These are phyloP conservation scores for Lepiota brunneoincarnata DNA, from an alignment of 768 basidiomycete species.

Conservation along the genomic window DNA sequence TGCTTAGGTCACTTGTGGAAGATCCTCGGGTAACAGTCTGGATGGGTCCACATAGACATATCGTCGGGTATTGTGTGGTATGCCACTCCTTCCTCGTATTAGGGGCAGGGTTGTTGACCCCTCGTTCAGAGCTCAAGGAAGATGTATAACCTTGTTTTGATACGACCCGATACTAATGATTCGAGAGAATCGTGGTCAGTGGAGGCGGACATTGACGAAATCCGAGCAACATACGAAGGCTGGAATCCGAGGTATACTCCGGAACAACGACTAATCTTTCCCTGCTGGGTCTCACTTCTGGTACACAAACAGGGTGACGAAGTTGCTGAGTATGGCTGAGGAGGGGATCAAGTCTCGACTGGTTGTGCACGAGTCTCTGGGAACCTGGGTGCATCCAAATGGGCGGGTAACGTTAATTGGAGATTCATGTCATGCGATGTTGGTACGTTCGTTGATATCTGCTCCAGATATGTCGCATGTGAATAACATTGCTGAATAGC, in stretches of 20 bases:
- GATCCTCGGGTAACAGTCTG: conserved; percentile 51
- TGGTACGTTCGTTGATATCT: conserved; percentile 33
- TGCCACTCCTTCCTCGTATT: conserved; percentile 12
- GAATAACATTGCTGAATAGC: conserved; percentile 25
- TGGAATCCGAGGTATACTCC: conserved; percentile 45
- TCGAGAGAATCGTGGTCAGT: conserved; percentile 44
- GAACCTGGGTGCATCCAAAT: conserved; percentile 44
- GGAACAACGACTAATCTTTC: too few relatives aligned
- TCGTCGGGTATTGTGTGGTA: conserved; percentile 37
- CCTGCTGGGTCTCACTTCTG: background rate
- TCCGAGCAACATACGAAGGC: conserved; percentile 42
- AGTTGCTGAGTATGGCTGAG: conserved; percentile 42
- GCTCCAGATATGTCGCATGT: too few relatives aligned
- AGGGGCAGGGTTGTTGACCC: background rate
- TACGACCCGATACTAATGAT: conserved; percentile 28
- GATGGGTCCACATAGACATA: conserved; percentile 50
- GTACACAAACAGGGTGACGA: conserved; percentile 32
- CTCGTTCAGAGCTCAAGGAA: conserved; percentile 29
- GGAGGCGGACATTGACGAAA: conserved; percentile 40
- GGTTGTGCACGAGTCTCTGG: conserved; percentile 45
- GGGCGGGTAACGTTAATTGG: conserved; percentile 46
- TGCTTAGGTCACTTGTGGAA: conserved; percentile 49
- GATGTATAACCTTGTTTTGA: conserved; percentile 44
- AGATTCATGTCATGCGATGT: conserved; percentile 58
- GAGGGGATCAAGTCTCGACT: conserved; percentile 45